Conservation (phyloP, 371 early-diverging fungal species). For the Mortierella sp. region DNA sequence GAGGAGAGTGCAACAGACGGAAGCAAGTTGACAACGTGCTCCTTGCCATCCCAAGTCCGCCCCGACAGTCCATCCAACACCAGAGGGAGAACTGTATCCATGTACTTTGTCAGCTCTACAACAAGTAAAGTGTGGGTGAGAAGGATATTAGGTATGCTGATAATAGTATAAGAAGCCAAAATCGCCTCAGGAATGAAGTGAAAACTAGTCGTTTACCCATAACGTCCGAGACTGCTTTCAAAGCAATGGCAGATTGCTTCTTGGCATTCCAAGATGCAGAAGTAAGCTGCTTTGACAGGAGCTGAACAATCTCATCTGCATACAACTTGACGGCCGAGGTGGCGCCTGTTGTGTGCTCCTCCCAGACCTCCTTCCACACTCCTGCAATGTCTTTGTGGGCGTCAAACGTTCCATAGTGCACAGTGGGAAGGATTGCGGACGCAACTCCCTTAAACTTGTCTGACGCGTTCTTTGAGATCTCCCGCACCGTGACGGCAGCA, state of each 20-base stretch:
- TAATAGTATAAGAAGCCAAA: background rate
- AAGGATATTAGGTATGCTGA: background rate
- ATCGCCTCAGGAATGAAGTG: background rate
- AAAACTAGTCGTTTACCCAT: constrained; percentile 18
- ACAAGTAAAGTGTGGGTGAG: background rate
- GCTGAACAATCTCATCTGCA: constrained; percentile 71
- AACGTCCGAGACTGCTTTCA: constrained; percentile 73
- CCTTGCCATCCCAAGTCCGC: constrained; percentile 92
- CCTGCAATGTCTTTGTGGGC: constrained; percentile 66
- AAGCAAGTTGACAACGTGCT: constrained; percentile 82
- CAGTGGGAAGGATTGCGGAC: constrained; percentile 78
- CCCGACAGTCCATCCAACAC: constrained; percentile 79
- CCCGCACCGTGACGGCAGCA: constrained; percentile 78
- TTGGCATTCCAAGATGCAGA: constrained; percentile 86
- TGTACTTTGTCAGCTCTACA: constrained; percentile 51
- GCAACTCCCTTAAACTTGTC: constrained; percentile 74
- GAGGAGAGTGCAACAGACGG: constrained; percentile 70
- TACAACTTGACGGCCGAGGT: constrained; percentile 72
- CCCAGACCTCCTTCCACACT: constrained; percentile 89
- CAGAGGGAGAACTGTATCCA: constrained; percentile 70
- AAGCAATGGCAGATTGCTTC: constrained; percentile 80
- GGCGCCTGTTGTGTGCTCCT: constrained; percentile 82
- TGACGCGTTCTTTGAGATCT: constrained; percentile 83
- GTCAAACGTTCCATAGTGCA: constrained; percentile 85
- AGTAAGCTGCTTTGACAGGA: constrained; percentile 67